These are phyloP conservation scores for Elongisporangium prolatum DNA, from an alignment of 352 stramenopile genomes.

Conservation along the genomic window DNA sequence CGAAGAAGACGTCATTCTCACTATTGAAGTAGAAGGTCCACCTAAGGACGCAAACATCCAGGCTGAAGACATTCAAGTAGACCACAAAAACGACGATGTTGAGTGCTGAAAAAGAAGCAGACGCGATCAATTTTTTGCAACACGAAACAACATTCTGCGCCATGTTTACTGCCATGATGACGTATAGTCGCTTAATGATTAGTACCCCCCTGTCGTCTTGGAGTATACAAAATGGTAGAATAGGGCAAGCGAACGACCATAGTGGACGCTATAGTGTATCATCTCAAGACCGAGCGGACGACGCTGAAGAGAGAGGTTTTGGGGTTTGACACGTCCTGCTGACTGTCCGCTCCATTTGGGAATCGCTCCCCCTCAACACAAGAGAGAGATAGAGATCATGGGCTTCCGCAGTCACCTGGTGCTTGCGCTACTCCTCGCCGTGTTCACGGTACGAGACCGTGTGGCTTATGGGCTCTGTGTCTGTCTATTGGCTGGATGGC, in stretches of 20 bases:
- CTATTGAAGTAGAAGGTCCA: neutral
- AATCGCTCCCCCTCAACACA: neutral
- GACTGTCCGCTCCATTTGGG: neutral
- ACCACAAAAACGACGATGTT: neutral
- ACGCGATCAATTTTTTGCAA: neutral
- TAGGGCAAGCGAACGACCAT: neutral
- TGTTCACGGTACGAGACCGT: constrained; percentile 11
- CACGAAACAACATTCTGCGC: no score
- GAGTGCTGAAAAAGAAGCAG: neutral
- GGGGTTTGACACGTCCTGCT: neutral
- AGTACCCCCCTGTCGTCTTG: neutral
- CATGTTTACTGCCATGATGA: neutral
- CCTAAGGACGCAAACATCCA: neutral
- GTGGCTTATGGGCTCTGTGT: neutral
- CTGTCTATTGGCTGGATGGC: neutral
- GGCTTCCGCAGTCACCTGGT: constrained; percentile 11
- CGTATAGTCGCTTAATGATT: neutral
- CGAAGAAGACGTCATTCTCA: neutral
- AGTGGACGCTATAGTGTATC: neutral
- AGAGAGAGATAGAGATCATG: constrained; percentile 9
- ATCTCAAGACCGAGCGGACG: neutral
- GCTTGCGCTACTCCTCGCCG: constrained; percentile 11
- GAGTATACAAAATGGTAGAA: neutral
- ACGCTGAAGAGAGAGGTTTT: neutral
- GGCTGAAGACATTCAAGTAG: no score